Base-by-base conservation (phyloP, 345 rosid species). In the Salix suchowensis region DNA sequence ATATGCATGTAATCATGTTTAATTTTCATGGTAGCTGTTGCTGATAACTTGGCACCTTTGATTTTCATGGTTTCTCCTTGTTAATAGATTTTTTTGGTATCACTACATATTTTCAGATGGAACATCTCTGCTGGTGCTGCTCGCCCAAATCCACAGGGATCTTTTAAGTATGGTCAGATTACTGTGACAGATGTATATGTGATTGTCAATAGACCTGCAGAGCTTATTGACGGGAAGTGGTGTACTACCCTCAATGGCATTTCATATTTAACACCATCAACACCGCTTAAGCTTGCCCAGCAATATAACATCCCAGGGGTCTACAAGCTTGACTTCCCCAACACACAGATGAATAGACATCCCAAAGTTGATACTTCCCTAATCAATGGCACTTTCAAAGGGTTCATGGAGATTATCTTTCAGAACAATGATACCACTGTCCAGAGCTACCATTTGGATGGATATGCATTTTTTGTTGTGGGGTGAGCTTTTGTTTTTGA, bases 71-170 rank as follows among this genome's bases (percentile, higher is more conserved):
- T 26, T 46, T 44, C 34, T 76, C 60, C 52, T 77, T 81, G 46
- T 74, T 75, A 7, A 74, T 28, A 28, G 32, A n/a, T 19, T 44
- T 71, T 55, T 67, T 37, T 73, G 61, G 19, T 82, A 75, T 67
- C 67, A 68, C 64, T 44, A 44, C 50, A 44, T 44, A 42, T 77
- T 54, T 67, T 30, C 88, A 92, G 97, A 88, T 89, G 91, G 93
- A 94, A 94, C 73, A 87, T 91, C 68, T 86, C 97, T 65, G 92
- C 98, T 74, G 86, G 97, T 68, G 98, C 95, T 85, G 97, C 98
- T 40, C 89, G 98, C 19, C 97, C 97, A 44, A 92, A 94, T 86
- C 97, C 97, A 24, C 97, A 94, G 67, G 98, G 98, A 60, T 94
- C 98, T 71, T 94, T 94, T 82, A 91, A 82, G 72, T 94, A 94